These are phyloP conservation scores for Globisporangium megalacanthum DNA, from an alignment of 352 stramenopile genomes.

Conservation along the genomic window DNA sequence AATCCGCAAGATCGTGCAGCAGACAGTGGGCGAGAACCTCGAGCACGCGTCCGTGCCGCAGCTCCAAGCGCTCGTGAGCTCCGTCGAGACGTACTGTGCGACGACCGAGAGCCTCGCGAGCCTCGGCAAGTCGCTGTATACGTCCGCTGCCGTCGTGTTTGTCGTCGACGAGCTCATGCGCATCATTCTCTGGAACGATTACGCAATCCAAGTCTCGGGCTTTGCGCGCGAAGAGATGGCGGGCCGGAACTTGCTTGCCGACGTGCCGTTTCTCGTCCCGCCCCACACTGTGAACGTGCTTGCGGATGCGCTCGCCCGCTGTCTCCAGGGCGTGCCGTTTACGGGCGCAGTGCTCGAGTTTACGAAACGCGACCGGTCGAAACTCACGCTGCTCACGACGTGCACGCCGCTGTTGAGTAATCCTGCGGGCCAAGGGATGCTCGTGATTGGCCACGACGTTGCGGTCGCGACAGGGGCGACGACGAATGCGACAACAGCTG, in stretches of 20 bases:
- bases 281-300: slow-evolving; percentile 44
- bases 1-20: slow-evolving; percentile 69
- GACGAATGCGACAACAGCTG: no score
- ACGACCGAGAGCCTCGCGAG: slow-evolving; percentile 73
- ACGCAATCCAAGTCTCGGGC: slow-evolving; percentile 62
- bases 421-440: slow-evolving; percentile 70
- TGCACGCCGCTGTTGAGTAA: slow-evolving; percentile 75
- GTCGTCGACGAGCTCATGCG: slow-evolving; percentile 81
- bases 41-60: slow-evolving; percentile 62
- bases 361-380: slow-evolving; percentile 45
- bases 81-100: slow-evolving; percentile 70
- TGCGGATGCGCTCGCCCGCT: slow-evolving; percentile 53
- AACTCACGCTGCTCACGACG: slow-evolving; percentile 57
- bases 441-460: slow-evolving; percentile 73
- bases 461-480: slow-evolving; percentile 30
- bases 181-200: slow-evolving; percentile 85
- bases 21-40: slow-evolving; percentile 71
- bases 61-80: slow-evolving; percentile 68
- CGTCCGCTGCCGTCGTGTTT: slow-evolving; percentile 67
- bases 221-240: slow-evolving; percentile 81
- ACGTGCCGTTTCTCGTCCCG: slow-evolving; percentile 66
- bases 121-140: slow-evolving; percentile 81
- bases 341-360: slow-evolving; percentile 57
- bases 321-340: slow-evolving; percentile 45
- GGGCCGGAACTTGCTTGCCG: slow-evolving; percentile 59